These are phyloP conservation scores for Tripterygium wilfordii DNA, from an alignment of 177 flowering plant species.

Conservation along the genomic window DNA sequence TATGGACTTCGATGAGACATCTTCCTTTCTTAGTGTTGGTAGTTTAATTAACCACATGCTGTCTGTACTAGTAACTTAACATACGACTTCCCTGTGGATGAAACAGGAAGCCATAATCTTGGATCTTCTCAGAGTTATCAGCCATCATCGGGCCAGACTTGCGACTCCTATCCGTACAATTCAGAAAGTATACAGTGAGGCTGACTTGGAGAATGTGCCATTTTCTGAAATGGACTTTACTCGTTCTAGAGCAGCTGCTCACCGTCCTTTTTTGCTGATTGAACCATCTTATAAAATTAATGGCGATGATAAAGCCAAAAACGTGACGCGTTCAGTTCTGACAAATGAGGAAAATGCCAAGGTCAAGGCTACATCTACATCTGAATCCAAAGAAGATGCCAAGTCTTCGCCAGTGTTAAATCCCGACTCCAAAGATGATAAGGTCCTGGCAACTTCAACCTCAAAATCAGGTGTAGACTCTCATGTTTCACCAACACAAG, in stretches of 20 bases:
- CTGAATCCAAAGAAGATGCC: conserved; percentile 15
- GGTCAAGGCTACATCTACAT: conserved; percentile 9
- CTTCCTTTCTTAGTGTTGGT: no score
- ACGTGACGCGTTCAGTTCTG: conserved; percentile 17
- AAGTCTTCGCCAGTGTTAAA: conserved; percentile 11
- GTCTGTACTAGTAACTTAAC: no score
- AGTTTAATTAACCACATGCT: no score
- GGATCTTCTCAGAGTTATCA: conserved; percentile 92
- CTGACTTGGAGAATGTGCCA: conserved; percentile 51
- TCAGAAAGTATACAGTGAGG: conserved; percentile 69
- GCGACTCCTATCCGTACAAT: conserved; percentile 94
- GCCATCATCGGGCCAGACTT: conserved; percentile 92
- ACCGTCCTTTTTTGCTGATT: conserved; percentile 32
- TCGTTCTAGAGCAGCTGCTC: conserved; percentile 15
- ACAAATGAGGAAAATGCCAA: conserved; percentile 23
- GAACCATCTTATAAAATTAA: conserved; percentile 39
- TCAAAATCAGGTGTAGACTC: conserved; percentile 7
- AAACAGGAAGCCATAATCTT: conserved; percentile 83
- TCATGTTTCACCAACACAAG: not conserved
- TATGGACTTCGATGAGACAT: no score
- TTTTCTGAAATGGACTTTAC: conserved; percentile 26
- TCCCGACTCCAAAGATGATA: conserved; percentile 10
- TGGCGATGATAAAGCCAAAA: conserved; percentile 29
- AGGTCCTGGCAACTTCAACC: conserved; percentile 2
- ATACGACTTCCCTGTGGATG: no score